Evolutionary conservation across 2,329 filamentous ascomycete genomes (phyloP).

Genomic region (Diaporthe vaccinii): DNA sequence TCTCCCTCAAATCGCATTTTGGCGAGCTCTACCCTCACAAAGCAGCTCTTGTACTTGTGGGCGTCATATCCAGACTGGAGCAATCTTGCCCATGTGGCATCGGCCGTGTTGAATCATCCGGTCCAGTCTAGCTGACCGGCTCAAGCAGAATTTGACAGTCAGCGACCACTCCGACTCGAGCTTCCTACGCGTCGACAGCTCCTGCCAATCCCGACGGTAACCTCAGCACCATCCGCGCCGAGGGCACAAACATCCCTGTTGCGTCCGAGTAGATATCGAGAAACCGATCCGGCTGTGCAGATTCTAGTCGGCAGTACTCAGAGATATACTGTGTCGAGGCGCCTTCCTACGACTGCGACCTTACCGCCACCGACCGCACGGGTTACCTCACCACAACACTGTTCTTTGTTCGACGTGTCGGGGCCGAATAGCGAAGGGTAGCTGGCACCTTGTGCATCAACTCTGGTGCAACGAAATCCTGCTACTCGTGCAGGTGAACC

Average conservation of each 20-base stretch:
- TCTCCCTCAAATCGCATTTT: neutral
- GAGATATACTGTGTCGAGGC: neutral
- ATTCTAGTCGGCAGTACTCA: neutral
- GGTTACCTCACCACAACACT: neutral
- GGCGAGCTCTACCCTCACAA: neutral
- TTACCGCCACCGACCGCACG: neutral
- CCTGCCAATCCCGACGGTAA: neutral
- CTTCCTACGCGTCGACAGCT: slow-evolving; percentile 12
- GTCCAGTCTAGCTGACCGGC: slow-evolving; percentile 24
- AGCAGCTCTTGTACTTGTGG: neutral
- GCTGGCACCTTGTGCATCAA: neutral
- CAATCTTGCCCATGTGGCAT: neutral
- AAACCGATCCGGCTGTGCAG: neutral
- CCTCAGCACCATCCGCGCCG: neutral
- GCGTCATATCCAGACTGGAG: no score
- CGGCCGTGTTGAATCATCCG: neutral
- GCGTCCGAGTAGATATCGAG: slow-evolving; percentile 7
- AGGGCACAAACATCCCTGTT: neutral
- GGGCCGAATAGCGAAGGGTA: neutral
- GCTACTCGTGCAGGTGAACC: neutral
- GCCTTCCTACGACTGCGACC: neutral
- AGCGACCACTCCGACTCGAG: neutral
- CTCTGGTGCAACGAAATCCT: neutral
- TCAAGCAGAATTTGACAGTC: slow-evolving; percentile 35
- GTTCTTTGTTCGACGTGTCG: neutral